Base-by-base conservation (phyloP, 306 rosid species). In the Cucurbita moschata region DNA sequence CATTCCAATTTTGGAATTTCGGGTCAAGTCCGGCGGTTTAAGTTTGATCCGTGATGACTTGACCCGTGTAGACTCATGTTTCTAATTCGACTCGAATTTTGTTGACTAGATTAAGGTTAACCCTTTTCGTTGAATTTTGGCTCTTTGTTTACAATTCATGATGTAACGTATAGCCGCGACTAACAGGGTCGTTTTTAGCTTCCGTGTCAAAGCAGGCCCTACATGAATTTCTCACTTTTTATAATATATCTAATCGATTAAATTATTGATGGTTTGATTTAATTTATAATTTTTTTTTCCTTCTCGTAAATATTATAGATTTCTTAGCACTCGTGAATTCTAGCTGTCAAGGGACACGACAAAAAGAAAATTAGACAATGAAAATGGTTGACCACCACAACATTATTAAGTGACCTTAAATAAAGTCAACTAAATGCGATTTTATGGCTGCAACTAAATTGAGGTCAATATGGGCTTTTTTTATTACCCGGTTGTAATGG, bases 11-110 rank as follows among this genome's bases (percentile, higher is more conserved):
- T 50, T n/a, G 0, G 15, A 43, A 43, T 11, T 0, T 47, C 57
- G 73, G 73, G 73, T 69, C 73, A 44, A 49, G 57, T 69, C 26
- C 58, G 73, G 58, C 58, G 26, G 26, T 69, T 62, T 38, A 23
- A 49, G 23, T 69, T 51, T 13, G 57, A 46, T 69, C 6, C 23
- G 58, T 3, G 38, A 0, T 26, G 71, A 50, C 18, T 69, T 69
- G 56, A 69, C 73, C 42, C 43, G 73, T 14, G 23, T 12, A 26
- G 73, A 42, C 73, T 21, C 73, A 69, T 26, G 57, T 5, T 69
- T 21, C 49, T 69, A 44, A 69, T 58, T 69, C 38, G 44, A 67
- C 57, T 58, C 18, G 55, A 23, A 44, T 19, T 67, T 1, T 0
- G 71, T 65, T 65, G 71, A 65, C 71, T 37, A 10, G 1, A 4